Evolutionary conservation across 805 yeast genomes (phyloP).

Genomic region (Myxozyma geophila): DNA sequence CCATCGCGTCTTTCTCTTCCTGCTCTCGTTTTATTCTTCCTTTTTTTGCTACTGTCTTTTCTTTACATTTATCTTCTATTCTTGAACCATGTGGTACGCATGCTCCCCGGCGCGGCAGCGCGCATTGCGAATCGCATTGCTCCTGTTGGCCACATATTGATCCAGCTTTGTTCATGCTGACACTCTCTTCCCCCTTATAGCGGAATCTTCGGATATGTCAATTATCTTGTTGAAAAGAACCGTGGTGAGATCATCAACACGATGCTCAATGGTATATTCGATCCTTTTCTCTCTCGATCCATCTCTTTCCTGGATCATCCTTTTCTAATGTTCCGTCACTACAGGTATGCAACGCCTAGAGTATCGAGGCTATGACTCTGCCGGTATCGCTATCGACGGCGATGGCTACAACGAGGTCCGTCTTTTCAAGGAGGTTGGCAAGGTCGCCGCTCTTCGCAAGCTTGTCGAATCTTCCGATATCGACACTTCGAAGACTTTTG

Average conservation of each 20-base stretch:
- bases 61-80: background rate
- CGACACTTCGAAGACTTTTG: slow-evolving; percentile 67
- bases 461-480: slow-evolving; percentile 54
- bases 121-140: background rate
- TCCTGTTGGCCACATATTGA: background rate
- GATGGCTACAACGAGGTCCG: slow-evolving; percentile 71
- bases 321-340: background rate
- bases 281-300: background rate
- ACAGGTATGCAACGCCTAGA: slow-evolving; percentile 70
- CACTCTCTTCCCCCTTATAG: slow-evolving; percentile 46
- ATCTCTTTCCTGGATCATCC: background rate
- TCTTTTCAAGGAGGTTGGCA: slow-evolving; percentile 86
- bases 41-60: background rate
- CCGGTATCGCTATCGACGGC: slow-evolving; percentile 95
- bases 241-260: slow-evolving; percentile 92
- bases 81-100: slow-evolving; percentile 18
- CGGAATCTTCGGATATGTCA: slow-evolving; percentile 98
- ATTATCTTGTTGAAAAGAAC: slow-evolving; percentile 87
- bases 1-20: background rate
- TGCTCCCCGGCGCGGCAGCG: background rate
- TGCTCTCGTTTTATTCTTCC: background rate
- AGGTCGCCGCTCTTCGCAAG: slow-evolving; percentile 80
- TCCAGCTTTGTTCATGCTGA: background rate
- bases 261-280: slow-evolving; percentile 73
- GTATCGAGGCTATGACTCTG: slow-evolving; percentile 97